Evolutionary conservation across 2,329 filamentous ascomycete species (phyloP), one percentile per base, ranked within the genome.

Genomic region (Tolypocladium endophyticum): DNA sequence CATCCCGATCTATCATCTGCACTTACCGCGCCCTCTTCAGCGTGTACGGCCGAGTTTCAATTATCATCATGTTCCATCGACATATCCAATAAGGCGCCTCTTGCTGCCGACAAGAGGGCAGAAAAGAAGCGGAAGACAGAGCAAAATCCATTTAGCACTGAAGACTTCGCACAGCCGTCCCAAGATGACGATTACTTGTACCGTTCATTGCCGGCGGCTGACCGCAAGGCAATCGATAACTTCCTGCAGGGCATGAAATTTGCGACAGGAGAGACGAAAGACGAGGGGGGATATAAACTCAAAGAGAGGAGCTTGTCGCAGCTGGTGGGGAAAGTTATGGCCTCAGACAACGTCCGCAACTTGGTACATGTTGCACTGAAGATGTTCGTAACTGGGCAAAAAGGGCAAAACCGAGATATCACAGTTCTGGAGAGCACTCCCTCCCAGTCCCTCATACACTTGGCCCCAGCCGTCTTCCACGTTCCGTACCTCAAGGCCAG

Each of bases 401-500:
- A 54, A 3, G 67, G 63, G 53, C 65, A 59, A 35, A 64, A 64
- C 12, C 64, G 61, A 43, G 66, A 64, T 0, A 60, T 73, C 7
- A 61, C 59, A 53, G 58, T 68, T 1, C 23, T 60, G 7, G 59
- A 64, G 2, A 60, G 59, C n/a, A 64, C 53, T 14, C 50, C 61
- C 20, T 50, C 63, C 4, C 61, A 62, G 16, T 66, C 70, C 9
- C 64, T 76, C 12, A 62, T 62, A 2, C 60, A 59, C 3, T 54
- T 76, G 7, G 67, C 67, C 4, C 74, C 74, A 0, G 71, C 71
- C 20, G 71, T 76, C 20, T 76, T 76, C 35, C 64, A 74, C 56
- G 64, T 72, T 33, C 63, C 66, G 20, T 74, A 74, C 64, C 64
- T 76, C 16, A 68, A 69, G 63, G 74, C 74, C 65, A 41, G 74